Evolutionary conservation across 2,329 filamentous ascomycete species (phyloP), one percentile per base, ranked within the genome.

Genomic region (Pyrenophora tritici-repentis): DNA sequence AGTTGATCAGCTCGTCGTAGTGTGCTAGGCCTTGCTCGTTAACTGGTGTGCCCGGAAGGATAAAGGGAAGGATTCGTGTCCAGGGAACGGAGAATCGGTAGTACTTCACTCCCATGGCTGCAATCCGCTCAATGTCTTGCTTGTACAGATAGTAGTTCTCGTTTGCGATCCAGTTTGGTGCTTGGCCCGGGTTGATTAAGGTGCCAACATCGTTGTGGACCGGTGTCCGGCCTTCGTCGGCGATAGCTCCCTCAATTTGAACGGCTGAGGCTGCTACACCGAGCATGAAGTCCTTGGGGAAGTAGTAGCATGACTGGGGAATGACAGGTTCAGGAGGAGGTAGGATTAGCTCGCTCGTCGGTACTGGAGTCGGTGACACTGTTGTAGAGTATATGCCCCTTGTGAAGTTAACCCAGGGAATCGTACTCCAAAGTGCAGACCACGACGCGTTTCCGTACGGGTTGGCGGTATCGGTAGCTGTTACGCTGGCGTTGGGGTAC

Each of bases 121-220:
- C 80, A 7, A 83, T 71, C 0, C 80, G 75, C 50, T 78, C 79
- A 36, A 83, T 81, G 35, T 83, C 79, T 65, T 83, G 81, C 63
- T 82, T 83, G 59, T 83, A 83, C 6, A 81, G 66, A 53, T 81
- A 83, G 61, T 83, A 83, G 47, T 82, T 76, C 66, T 81, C 79
- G 35, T 78, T 80, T 2, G 77, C 76, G 6, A 63, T 40, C n/a
- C 53, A 64, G 35, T 67, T 53, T 3, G 55, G 32, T 4, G 55
- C n/a, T 3, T 38, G 18, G 8, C 40, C 55, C 3, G 60, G 58
- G 3, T 16, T 52, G 8, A 53, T 20, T 1, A 66, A 41, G 29
- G 36, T 54, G 8, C 53, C 32, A 6, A 51, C 53, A 37, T 68
- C 65, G 16, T 58, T 59, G 31, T 65, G 53, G 8, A 44, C 53